A percentile compares a stretch with the other conserved stretches of the same genome.
Evolutionary conservation across 805 yeast species (phyloP).

Genomic region (Starmerella khaoyaiensis): DNA sequence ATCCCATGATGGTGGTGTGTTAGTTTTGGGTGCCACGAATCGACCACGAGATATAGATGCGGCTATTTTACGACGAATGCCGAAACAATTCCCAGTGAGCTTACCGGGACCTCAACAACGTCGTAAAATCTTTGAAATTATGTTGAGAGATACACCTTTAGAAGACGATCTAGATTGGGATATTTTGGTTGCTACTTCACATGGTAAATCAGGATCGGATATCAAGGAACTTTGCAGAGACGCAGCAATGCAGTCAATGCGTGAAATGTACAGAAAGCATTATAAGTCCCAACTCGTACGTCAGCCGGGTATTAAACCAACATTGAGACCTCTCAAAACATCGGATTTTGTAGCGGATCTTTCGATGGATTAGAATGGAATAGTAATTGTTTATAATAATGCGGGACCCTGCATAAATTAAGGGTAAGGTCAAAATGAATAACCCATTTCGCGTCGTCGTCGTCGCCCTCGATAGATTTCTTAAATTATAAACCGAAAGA

Average conservation of each 20-base stretch:
- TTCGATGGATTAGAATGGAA: conserved; percentile 1
- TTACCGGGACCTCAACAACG: conserved; percentile 63
- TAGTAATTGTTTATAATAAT: background rate
- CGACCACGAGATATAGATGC: conserved; percentile 82
- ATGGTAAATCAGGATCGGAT: conserved; percentile 81
- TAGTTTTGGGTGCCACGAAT: conserved; percentile 91
- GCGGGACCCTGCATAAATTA: no score
- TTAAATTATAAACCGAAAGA: no score
- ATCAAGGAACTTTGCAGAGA: conserved; percentile 82
- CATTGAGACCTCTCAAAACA: conserved; percentile 51
- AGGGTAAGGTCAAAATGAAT: no score
- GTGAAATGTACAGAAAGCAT: conserved; percentile 54
- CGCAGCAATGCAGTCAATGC: conserved; percentile 79
- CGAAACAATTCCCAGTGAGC: conserved; percentile 70
- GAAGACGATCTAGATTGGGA: conserved; percentile 50
- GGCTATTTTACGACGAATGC: conserved; percentile 87
- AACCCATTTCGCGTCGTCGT: no score
- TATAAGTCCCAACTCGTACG: conserved; percentile 26
- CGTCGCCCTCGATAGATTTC: no score
- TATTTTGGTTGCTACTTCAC: conserved; percentile 47
- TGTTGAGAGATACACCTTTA: conserved; percentile 51
- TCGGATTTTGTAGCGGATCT: conserved; percentile 38
- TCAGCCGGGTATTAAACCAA: conserved; percentile 25
- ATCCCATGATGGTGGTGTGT: conserved; percentile 46
- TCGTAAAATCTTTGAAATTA: conserved; percentile 50